These are phyloP conservation scores for Artemisia tridentata DNA, from an alignment of 129 eudicot species.

Conservation along the genomic window DNA sequence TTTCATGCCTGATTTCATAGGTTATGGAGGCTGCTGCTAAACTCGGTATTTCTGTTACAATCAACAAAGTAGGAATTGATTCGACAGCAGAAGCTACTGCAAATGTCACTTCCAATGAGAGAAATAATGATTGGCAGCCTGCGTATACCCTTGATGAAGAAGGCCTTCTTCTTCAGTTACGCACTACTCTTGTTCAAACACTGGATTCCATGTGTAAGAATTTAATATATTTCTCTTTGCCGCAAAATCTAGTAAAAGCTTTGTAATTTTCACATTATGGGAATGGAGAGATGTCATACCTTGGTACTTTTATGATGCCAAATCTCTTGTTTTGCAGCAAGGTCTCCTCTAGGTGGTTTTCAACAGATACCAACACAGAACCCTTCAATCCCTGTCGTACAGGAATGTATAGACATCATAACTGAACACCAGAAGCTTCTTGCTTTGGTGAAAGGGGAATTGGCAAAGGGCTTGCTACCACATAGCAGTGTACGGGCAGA, in stretches of 20 bases:
- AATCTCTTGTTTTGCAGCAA: slow-evolving; percentile 46
- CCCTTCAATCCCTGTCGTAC: slow-evolving; percentile 48
- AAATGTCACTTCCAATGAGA: slow-evolving; percentile 52
- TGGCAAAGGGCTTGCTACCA: slow-evolving; percentile 90
- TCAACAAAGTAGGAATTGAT: slow-evolving; percentile 68
- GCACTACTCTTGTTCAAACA: slow-evolving; percentile 73
- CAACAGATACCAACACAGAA: slow-evolving; percentile 63
- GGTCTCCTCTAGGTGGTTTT: slow-evolving; percentile 37
- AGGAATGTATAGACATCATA: slow-evolving; percentile 81
- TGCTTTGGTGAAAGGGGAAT: slow-evolving; percentile 89
- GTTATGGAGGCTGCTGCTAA: slow-evolving; percentile 86
- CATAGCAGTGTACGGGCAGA: slow-evolving; percentile 82
- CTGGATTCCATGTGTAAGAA: slow-evolving; percentile 61
- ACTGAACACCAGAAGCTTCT: slow-evolving; percentile 87
- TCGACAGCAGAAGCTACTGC: slow-evolving; percentile 37
- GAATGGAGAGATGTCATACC: not conserved
- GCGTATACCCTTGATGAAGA: slow-evolving; percentile 78
- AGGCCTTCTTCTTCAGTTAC: slow-evolving; percentile 77
- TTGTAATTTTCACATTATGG: slow-evolving; percentile 4
- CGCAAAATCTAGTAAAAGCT: not conserved
- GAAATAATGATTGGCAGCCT: slow-evolving; percentile 79
- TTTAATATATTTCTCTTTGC: not conserved
- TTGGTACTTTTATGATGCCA: not conserved
- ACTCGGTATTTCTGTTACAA: slow-evolving; percentile 63
- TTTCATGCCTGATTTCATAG: slow-evolving; percentile 39